phyloP scores from a whole-genome alignment of 345 rosid species.

The Rhodamnia rubescens region DNA sequence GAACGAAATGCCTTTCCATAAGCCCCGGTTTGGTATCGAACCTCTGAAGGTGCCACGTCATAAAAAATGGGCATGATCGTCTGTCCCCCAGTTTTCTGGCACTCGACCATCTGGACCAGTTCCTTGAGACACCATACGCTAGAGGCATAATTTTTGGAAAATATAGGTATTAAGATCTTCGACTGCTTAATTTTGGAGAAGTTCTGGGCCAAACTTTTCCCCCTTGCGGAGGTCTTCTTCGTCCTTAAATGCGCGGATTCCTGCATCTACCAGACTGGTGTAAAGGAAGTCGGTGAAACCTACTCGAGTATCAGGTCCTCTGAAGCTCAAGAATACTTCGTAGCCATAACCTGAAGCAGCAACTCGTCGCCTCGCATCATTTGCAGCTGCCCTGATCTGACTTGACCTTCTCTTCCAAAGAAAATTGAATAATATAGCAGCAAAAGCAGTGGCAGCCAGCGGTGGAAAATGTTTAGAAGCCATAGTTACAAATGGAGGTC shows the following conservation, averaged over 20 bases:
- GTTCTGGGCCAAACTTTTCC: rapidly evolving
- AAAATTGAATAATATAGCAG: not conserved
- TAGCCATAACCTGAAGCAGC: not conserved
- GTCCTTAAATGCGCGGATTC: not conserved
- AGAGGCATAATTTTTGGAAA: not conserved
- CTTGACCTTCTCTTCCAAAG: not conserved
- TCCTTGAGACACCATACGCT: not conserved
- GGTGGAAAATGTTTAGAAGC: not conserved
- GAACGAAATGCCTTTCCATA: not conserved
- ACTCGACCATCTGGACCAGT: rapidly evolving
- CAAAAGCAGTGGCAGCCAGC: not conserved
- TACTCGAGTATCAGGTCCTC: not conserved
- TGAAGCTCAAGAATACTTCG: not conserved
- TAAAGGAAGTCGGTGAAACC: not conserved
- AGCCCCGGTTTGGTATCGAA: rapidly evolving
- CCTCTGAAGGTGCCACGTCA: not conserved
- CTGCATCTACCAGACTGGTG: not conserved
- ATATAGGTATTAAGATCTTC: not conserved
- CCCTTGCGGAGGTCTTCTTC: rapidly evolving
- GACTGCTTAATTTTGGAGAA: not conserved
- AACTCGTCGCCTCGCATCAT: not conserved
- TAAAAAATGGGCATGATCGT: not conserved
- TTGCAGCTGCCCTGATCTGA: not conserved
- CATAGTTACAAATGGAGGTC: not conserved
- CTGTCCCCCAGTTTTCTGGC: not conserved